Base-by-base conservation (phyloP, 2,329 filamentous ascomycete species). In the Colletotrichum sp. region DNA sequence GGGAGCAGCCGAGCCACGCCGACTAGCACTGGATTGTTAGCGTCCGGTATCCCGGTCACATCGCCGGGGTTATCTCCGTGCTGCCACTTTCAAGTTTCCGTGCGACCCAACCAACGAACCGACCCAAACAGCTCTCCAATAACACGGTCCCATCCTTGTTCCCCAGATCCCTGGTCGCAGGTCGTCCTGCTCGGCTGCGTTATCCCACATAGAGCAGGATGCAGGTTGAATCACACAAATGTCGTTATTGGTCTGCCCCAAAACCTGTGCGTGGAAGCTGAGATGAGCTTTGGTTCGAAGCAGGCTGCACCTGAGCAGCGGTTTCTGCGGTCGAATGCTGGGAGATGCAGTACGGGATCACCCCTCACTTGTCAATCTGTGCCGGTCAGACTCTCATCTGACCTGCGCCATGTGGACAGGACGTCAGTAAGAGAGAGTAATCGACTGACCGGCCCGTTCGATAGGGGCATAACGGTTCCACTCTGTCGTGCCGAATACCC, bases 141-240 rank as follows among this genome's bases (percentile, higher is more conserved):
- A 68, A 26, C 26, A 65, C 32, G 64, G 18, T 12, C 43, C 12
- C n/a, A 61, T 28, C 57, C 70, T 39, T 73, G 59, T 65, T 75
- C 70, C 21, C 71, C 65, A 60, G 64, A 60, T 65, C 70, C 70
- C 74, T 75, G 70, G 64, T 65, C 70, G 32, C 64, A 48, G 64
- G 59, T 60, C 48, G 64, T 60, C 48, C 43, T 60, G 34, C 57
- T 34, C 36, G 39, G n/a, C 39, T 18, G 59, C 39, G 28, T n/a
- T 32, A 7, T 32, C 28, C 60, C 60, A 71, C 43, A 52, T n/a
- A 52, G 43, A 52, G 43, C 18, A 43, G 14, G 24, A 60, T 59
- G 68, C 68, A 61, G 30, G 52, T 61, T 66, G 68, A 36, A 68
- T 55, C 63, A 68, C 43, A 55, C 16, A 30, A 61, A 32, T 13